Conservation (phyloP, 345 rosid species). For the Nasturtium officinale region DNA sequence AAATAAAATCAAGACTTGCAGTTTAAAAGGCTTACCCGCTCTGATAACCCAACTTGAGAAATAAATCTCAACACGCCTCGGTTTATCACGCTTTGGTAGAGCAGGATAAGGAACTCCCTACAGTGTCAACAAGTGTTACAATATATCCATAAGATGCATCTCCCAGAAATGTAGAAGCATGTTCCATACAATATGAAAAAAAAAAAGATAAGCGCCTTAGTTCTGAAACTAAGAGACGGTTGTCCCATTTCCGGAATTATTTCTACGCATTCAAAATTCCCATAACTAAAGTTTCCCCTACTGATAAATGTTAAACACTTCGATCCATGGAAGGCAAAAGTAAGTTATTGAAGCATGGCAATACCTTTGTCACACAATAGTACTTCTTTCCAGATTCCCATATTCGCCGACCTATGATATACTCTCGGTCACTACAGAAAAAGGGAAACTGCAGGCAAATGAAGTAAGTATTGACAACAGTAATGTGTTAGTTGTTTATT, state of each 20-base stretch:
- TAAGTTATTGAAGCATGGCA: neutral
- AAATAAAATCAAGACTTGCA: neutral
- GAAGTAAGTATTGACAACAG: neutral
- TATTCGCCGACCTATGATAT: conserved; percentile 84
- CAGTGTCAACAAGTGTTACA: conserved; percentile 5
- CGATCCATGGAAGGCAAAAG: neutral
- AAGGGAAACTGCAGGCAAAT: conserved; percentile 82
- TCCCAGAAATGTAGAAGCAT: neutral
- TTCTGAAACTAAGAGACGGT: neutral
- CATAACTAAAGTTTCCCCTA: neutral
- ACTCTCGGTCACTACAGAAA: conserved; percentile 97
- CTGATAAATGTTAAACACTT: neutral
- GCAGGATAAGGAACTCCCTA: conserved; percentile 82
- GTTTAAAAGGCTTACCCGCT: conserved; percentile 62
- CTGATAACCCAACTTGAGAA: conserved; percentile 95
- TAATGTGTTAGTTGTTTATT: neutral
- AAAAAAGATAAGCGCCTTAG: neutral
- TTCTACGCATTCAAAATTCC: neutral
- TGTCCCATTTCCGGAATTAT: neutral
- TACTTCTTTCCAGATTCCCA: conserved; percentile 88
- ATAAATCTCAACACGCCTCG: conserved; percentile 89
- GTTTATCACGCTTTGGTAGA: conserved; percentile 78
- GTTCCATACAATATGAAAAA: neutral
- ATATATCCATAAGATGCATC: conserved; percentile 2
- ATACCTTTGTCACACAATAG: conserved; percentile 95